phyloP scores from a whole-genome alignment of 2,329 filamentous ascomycete species.

The Ophiostoma piceae region DNA sequence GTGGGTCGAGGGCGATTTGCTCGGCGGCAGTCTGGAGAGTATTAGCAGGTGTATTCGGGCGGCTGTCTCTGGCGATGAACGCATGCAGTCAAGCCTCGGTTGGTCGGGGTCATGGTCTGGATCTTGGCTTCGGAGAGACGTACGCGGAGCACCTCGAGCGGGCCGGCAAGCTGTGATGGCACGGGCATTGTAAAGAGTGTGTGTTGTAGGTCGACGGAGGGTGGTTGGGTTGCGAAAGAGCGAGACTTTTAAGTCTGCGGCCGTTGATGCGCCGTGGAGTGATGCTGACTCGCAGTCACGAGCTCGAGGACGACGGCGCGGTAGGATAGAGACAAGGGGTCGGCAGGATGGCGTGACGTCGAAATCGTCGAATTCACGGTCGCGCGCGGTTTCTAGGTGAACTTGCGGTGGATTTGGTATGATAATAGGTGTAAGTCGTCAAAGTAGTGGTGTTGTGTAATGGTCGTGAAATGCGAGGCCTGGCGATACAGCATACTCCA shows the following conservation, averaged over 20 bases:
- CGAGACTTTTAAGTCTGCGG: background rate
- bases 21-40: conserved; percentile 60
- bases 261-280: background rate
- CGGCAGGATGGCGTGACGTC: background rate
- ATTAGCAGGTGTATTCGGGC: background rate
- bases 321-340: background rate
- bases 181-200: conserved; percentile 7
- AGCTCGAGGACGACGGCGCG: background rate
- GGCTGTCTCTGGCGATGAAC: background rate
- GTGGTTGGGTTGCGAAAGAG: background rate
- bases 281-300: conserved; percentile 1
- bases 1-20: conserved; percentile 71
- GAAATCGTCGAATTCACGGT: background rate
- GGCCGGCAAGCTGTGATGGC: conserved; percentile 15
- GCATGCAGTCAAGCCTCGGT: background rate
- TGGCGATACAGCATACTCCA: too few species aligned
- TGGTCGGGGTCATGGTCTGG: background rate
- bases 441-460: background rate
- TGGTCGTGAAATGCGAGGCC: background rate
- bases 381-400: background rate
- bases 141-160: conserved; percentile 16
- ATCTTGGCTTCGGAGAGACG: background rate
- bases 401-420: background rate
- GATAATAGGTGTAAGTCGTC: background rate
- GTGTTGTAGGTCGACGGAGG: background rate